Evolutionary conservation across 345 rosid genomes (phyloP).

Genomic region (Citrus inodora): DNA sequence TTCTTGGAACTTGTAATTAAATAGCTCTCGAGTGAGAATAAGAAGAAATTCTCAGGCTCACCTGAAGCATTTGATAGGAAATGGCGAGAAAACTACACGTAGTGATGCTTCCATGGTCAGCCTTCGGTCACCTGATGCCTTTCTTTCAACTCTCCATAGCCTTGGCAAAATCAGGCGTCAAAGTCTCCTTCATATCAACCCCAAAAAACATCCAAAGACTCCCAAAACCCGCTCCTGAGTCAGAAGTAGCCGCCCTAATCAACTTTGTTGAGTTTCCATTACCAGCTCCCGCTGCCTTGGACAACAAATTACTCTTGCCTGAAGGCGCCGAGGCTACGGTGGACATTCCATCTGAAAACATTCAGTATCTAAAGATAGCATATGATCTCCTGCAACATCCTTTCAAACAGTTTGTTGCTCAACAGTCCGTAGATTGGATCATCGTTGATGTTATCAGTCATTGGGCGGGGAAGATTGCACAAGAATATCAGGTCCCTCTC

Average conservation of each 20-base stretch:
- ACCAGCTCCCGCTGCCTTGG: constrained; percentile 12
- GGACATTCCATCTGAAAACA: constrained; percentile 24
- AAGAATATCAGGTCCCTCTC: constrained; percentile 17
- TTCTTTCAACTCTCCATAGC: constrained; percentile 21
- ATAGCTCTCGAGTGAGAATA: too few species aligned
- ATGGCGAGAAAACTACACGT: constrained; percentile 4
- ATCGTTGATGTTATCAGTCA: constrained; percentile 16
- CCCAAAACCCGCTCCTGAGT: constrained; percentile 20
- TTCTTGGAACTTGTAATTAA: too few species aligned
- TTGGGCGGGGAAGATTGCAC: constrained; percentile 24
- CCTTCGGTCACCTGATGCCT: constrained; percentile 27
- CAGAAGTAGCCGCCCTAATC: neutral
- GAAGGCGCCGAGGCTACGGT: constrained; percentile 32
- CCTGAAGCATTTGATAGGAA: neutral
- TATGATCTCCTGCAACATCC: constrained; percentile 31
- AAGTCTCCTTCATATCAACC: constrained; percentile 22
- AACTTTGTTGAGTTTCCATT: constrained; percentile 16
- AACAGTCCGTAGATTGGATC: constrained; percentile 23
- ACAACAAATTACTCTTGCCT: neutral
- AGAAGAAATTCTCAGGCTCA: too few species aligned
- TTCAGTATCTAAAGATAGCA: constrained; percentile 21
- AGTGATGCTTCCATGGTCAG: constrained; percentile 15
- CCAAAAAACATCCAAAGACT: constrained; percentile 25
- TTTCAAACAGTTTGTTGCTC: constrained; percentile 8
- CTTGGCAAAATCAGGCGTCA: constrained; percentile 18